These are phyloP conservation scores for Tylopilus rubrobrunneus DNA, from an alignment of 768 basidiomycete genomes.

Conservation along the genomic window DNA sequence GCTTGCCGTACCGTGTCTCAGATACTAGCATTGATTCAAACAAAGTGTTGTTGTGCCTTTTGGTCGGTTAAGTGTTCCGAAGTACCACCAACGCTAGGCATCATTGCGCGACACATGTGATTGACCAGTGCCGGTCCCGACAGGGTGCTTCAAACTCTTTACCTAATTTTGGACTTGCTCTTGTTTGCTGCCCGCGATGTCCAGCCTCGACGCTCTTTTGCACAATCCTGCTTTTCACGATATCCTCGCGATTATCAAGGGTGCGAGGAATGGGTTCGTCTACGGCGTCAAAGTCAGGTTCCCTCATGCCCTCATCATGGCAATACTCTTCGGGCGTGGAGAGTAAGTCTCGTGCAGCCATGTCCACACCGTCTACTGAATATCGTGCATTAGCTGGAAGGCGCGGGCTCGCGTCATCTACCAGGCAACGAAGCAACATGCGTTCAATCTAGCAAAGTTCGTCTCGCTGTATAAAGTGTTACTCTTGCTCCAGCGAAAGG, in stretches of 20 bases:
- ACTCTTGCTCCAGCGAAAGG: conserved; percentile 76
- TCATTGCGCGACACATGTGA: neutral
- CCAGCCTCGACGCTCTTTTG: conserved; percentile 23
- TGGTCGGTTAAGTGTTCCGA: too few species aligned
- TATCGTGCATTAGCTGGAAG: conserved; percentile 53
- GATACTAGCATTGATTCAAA: neutral
- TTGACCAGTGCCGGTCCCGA: neutral
- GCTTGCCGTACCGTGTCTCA: neutral
- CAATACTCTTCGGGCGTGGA: conserved; percentile 87
- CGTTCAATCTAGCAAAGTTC: conserved; percentile 89
- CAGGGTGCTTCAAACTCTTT: neutral
- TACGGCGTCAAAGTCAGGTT: conserved; percentile 91
- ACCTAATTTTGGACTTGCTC: neutral
- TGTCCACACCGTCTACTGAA: conserved; percentile 6
- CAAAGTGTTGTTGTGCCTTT: too few species aligned
- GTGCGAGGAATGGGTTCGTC: conserved; percentile 85
- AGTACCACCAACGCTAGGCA: neutral
- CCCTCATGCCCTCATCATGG: conserved; percentile 96
- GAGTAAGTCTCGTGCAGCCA: conserved; percentile 52
- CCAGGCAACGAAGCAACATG: conserved; percentile 85
- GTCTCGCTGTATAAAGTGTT: conserved; percentile 90
- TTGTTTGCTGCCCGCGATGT: conserved; percentile 15
- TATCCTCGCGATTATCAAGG: conserved; percentile 89
- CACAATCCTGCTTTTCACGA: conserved; percentile 80
- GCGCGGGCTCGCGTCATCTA: conserved; percentile 66